A percentile compares a stretch with the other conserved stretches of the same genome.
phyloP scores from a whole-genome alignment of 257 asterid genomes.

The Plantago elongata region DNA sequence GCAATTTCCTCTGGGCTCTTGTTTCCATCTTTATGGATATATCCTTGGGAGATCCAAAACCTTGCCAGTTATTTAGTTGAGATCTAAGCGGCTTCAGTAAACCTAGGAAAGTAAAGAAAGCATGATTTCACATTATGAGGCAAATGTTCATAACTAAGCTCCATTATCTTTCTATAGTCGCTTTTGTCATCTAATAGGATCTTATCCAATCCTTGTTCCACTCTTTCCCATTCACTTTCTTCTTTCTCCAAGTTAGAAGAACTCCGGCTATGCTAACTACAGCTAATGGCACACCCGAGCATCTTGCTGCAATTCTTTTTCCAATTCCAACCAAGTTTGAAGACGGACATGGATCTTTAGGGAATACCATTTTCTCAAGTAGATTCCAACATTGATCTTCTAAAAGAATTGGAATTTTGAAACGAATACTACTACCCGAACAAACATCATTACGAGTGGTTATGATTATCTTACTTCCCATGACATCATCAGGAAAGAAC shows the following conservation, averaged over 20 bases:
- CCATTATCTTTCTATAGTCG: not conserved
- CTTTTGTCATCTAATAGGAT: not conserved
- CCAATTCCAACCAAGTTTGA: not conserved
- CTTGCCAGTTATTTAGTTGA: not conserved
- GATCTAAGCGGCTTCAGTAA: not conserved
- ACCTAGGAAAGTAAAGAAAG: slow-evolving; percentile 3
- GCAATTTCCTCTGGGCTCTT: not conserved
- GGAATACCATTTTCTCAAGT: not conserved
- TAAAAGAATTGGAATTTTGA: not conserved
- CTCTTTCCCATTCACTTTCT: not conserved
- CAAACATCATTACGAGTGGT: not conserved
- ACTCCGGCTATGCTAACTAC: slow-evolving; percentile 7
- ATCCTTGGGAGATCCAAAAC: slow-evolving; percentile 4
- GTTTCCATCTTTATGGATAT: not conserved
- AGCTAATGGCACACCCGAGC: not conserved
- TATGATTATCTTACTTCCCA: not conserved
- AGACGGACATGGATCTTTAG: not conserved
- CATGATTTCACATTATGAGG: not conserved
- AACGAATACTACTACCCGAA: not conserved
- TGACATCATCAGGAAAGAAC: not conserved
- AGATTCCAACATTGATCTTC: slow-evolving; percentile 8
- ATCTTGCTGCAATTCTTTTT: slow-evolving; percentile 3
- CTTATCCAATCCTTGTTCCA: not conserved
- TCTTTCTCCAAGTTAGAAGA: not conserved
- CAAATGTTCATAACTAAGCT: not conserved